Evolutionary conservation across 2,329 filamentous ascomycete genomes (phyloP).

Genomic region (Aspergillus terreus): DNA sequence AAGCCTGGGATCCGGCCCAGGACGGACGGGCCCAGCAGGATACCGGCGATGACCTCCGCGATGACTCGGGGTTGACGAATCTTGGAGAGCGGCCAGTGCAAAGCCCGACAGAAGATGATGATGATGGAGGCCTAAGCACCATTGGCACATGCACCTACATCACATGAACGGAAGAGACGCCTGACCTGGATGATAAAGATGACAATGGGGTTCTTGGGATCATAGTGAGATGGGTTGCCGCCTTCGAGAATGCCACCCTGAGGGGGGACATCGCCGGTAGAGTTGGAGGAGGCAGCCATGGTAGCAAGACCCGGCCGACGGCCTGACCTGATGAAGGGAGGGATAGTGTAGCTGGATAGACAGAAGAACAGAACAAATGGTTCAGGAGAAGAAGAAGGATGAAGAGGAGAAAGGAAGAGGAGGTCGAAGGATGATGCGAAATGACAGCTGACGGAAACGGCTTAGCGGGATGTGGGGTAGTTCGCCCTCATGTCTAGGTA

Average conservation of each 20-base stretch:
- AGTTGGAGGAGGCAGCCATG: slow-evolving; percentile 19
- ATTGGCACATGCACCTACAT: neutral
- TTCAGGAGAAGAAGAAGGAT: neutral
- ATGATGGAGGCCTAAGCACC: slow-evolving; percentile 62
- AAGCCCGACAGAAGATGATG: slow-evolving; percentile 67
- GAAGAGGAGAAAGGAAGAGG: neutral
- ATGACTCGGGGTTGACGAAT: slow-evolving; percentile 79
- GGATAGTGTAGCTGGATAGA: neutral
- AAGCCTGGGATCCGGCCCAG: slow-evolving; percentile 84
- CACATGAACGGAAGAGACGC: neutral
- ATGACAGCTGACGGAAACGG: slow-evolving; percentile 1
- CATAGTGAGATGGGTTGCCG: slow-evolving; percentile 64
- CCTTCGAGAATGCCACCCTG: slow-evolving; percentile 71
- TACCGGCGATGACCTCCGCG: slow-evolving; percentile 79
- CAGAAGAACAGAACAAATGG: neutral
- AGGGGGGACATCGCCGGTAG: slow-evolving; percentile 29
- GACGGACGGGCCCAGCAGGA: slow-evolving; percentile 80
- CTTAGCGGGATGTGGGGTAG: neutral
- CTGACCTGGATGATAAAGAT: slow-evolving; percentile 71
- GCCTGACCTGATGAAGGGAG: neutral
- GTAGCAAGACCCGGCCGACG: neutral
- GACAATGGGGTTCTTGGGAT: slow-evolving; percentile 67
- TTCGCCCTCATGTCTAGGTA: too few relatives aligned
- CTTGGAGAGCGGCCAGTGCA: slow-evolving; percentile 73
- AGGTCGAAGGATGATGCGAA: neutral